These are phyloP conservation scores for Chrysosporium keratinophilum DNA, from an alignment of 2,329 filamentous ascomycete genomes.

Conservation along the genomic window DNA sequence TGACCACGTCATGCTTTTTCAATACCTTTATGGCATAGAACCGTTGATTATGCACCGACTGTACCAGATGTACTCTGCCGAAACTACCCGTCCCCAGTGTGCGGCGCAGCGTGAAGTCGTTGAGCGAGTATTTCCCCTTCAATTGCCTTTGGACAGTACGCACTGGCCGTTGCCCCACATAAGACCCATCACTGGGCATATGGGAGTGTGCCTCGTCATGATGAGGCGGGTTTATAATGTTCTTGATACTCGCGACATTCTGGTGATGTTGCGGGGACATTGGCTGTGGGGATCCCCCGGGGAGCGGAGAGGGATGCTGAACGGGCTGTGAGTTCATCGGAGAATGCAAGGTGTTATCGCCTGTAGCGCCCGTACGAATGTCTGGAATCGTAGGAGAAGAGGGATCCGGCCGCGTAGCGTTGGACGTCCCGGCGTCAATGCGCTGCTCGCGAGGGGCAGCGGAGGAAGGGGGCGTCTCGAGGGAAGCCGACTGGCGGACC, in stretches of 20 bases:
- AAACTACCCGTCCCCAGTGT: conserved; percentile 96
- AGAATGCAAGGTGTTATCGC: conserved; percentile 1
- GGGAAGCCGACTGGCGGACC: conserved; percentile 29
- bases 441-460: conserved; percentile 11
- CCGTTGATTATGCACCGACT: conserved; percentile 94
- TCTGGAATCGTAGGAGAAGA: neutral
- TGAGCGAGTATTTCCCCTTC: conserved; percentile 92
- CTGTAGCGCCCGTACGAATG: conserved; percentile 9
- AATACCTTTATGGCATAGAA: conserved; percentile 98
- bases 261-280: conserved; percentile 30
- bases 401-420: conserved; percentile 2
- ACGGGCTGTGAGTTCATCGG: conserved; percentile 8
- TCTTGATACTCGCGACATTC: conserved; percentile 70
- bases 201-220: conserved; percentile 23
- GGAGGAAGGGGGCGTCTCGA: conserved; percentile 21
- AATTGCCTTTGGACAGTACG: conserved; percentile 51
- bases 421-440: conserved; percentile 4
- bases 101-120: conserved; percentile 79
- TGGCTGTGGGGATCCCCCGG: conserved; percentile 21
- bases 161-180: conserved; percentile 17
- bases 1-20: conserved; percentile 96
- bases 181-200: neutral
- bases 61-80: conserved; percentile 88
- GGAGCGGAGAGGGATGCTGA: neutral
- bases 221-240: conserved; percentile 62